Evolutionary conservation across 176 grass and related monocot genomes (phyloP).

Genomic region (Raddia guianensis): DNA sequence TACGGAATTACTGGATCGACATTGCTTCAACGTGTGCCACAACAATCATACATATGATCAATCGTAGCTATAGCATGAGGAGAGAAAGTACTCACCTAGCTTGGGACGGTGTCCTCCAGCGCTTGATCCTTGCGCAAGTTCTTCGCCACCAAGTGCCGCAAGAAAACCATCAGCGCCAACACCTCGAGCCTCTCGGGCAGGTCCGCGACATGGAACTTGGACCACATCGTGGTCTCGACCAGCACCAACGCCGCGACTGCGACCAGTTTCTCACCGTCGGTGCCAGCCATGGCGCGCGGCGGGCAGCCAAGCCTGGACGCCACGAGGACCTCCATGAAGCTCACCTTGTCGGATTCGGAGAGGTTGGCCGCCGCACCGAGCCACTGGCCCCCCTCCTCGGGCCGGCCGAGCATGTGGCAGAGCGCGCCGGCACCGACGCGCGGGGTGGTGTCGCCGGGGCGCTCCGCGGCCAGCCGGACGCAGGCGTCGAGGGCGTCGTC

Average conservation of each 20-base stretch:
- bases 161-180: constrained; percentile 33
- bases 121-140: constrained; percentile 11
- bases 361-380: constrained; percentile 1
- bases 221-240: constrained; percentile 33
- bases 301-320: constrained; percentile 1
- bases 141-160: constrained; percentile 27
- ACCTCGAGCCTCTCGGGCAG: constrained; percentile 24
- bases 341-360: not conserved
- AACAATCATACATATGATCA: not conserved
- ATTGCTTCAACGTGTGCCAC: not conserved
- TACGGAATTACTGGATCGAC: not conserved
- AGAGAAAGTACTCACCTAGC: constrained; percentile 10
- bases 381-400: not conserved
- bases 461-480: not conserved
- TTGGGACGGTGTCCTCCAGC: not conserved
- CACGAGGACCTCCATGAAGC: not conserved
- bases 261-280: constrained; percentile 14
- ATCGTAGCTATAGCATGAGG: not conserved
- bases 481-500: constrained; percentile 17
- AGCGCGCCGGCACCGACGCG: constrained; percentile 12
- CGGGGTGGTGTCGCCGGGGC: not conserved
- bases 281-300: constrained; percentile 11
- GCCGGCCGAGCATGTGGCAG: constrained; percentile 26
- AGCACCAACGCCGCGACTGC: not conserved
- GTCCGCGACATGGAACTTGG: not conserved